Conservation (phyloP, 495 filamentous ascomycete genomes). For the Melanomma pulvis-pyrius region DNA sequence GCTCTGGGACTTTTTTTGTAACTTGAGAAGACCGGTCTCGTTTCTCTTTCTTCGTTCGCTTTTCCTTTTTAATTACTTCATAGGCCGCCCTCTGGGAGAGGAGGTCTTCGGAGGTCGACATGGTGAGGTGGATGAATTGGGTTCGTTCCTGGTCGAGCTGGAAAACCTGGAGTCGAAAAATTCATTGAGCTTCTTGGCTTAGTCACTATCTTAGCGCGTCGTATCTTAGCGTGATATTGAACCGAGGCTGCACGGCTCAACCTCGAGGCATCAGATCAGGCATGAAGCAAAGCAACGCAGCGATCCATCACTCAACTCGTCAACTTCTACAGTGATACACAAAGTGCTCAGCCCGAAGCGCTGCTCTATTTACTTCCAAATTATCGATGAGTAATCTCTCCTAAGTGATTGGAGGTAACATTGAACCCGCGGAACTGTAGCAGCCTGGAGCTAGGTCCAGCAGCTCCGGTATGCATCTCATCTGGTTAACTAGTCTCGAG, state of each 20-base stretch:
- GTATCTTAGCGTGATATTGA: slow-evolving; percentile 1
- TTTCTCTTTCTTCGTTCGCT: not conserved
- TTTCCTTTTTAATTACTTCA: not conserved
- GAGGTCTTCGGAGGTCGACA: not conserved
- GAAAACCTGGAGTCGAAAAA: not conserved
- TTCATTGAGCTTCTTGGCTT: not conserved
- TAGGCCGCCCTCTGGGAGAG: not conserved
- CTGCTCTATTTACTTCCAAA: not conserved
- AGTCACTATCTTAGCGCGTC: not conserved
- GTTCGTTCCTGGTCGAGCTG: not conserved
- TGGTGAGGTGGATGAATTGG: not conserved
- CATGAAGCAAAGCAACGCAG: not conserved
- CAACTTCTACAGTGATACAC: not conserved
- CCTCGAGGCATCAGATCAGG: not conserved
- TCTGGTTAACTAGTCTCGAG: not conserved
- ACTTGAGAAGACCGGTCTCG: not conserved
- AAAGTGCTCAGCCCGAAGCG: not conserved
- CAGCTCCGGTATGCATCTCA: not conserved
- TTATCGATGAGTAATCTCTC: not conserved
- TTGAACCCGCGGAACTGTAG: not conserved
- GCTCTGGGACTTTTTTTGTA: not conserved
- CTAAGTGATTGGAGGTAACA: not conserved
- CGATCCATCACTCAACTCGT: not conserved
- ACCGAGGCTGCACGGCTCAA: not conserved
- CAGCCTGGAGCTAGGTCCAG: not conserved